Conservation (phyloP, 768 basidiomycete genomes). For the Boletales sp. region DNA sequence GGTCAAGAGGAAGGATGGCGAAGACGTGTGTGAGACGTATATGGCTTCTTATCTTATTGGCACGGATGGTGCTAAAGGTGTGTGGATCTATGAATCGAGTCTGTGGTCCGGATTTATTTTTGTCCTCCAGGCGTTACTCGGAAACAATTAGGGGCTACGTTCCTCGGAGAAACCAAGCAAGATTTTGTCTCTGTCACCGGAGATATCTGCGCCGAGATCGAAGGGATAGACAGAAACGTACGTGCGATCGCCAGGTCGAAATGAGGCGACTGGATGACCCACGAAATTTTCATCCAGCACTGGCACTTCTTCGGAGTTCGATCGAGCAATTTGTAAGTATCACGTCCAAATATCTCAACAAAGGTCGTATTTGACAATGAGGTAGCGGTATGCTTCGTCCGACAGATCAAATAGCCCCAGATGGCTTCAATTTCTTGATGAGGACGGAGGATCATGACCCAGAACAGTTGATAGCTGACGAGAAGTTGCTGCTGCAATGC, state of each 20-base stretch:
- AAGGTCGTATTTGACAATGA: background rate
- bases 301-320: conserved; percentile 19
- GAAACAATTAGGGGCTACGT: conserved; percentile 38
- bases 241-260: background rate
- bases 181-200: conserved; percentile 28
- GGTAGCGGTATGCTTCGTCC: conserved; percentile 2
- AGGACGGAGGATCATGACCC: conserved; percentile 2
- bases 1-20: conserved; percentile 19
- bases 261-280: background rate
- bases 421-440: conserved; percentile 13
- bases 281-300: conserved; percentile 6
- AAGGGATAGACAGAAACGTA: conserved; percentile 30
- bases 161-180: conserved; percentile 38
- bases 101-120: background rate
- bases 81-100: background rate
- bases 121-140: conserved; percentile 23
- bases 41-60: conserved; percentile 36
- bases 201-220: conserved; percentile 32
- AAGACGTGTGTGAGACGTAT: conserved; percentile 25
- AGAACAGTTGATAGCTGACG: conserved; percentile 6
- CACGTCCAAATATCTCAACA: background rate
- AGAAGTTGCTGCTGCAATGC: conserved; percentile 23
- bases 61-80: conserved; percentile 37
- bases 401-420: conserved; percentile 2
- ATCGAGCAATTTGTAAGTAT: conserved; percentile 6